Evolutionary conservation across 2,329 filamentous ascomycete species (phyloP), one percentile per base, ranked within the genome.

Genomic region (Sporothrix phasma): DNA sequence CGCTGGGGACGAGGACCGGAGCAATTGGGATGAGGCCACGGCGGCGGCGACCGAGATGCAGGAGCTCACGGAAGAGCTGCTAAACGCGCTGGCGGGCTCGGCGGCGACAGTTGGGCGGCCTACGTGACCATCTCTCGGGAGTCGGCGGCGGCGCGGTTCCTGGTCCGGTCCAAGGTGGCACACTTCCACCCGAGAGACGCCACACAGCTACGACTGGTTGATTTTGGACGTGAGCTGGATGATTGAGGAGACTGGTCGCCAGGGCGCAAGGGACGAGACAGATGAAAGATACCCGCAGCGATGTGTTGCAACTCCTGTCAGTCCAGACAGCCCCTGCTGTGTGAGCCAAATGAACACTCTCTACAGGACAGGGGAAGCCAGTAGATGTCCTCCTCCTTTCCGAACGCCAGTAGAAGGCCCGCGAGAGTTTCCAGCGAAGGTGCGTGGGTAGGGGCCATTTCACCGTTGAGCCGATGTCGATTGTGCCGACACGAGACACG

Each of bases 101-200:
- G 76, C 41, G 83, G 82, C 0, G 80, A 83, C 68, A 80, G 76
- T 64, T 80, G 80, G 51, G 79, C 81, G 17, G 79, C 82, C 1
- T 88, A 87, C 70, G 79, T 88, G 56, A 76, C 77, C 56, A 74
- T 88, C n/a, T 69, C 77, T 17, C 79, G 80, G 64, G 86, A 88
- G 70, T 84, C 84, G 53, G 84, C 85, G 2, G 83, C 84, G 13
- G 82, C 81, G 2, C 80, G 85, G 67, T 88, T 88, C 69, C 75
- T 88, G 24, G 83, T 88, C 39, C 76, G 85, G 63, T 85, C 84
- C 43, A 86, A 86, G 70, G 84, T 86, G 46, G 86, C 86, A 3
- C 81, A 85, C 69, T 87, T 88, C 68, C 84, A 88, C 69, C 84
- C 84, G 3, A 82, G 78, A 67, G 85, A 88, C 73, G 84, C 85